Conservation (phyloP, 768 basidiomycete species). For the Psilocybe tampanensis region DNA sequence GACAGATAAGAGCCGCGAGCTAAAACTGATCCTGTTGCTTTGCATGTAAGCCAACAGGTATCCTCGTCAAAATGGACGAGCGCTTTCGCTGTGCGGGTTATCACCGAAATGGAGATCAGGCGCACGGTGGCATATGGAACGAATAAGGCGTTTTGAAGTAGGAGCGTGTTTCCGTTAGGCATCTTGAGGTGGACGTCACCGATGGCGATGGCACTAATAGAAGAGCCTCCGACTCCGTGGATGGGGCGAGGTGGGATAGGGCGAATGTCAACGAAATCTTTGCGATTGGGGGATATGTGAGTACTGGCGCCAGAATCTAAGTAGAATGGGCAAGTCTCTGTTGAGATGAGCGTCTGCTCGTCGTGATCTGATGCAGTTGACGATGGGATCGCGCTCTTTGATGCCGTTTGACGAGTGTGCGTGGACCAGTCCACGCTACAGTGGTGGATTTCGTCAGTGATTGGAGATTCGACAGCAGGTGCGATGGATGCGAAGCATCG, state of each 20-base stretch:
- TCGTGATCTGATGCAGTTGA: neutral
- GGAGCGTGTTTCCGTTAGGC: neutral
- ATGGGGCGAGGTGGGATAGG: constrained; percentile 23
- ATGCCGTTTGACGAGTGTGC: neutral
- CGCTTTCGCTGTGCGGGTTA: constrained; percentile 11
- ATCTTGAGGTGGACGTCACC: constrained; percentile 20
- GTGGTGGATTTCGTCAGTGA: neutral
- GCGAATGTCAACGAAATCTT: constrained; percentile 6
- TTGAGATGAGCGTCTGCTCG: neutral
- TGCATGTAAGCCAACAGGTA: constrained; percentile 8
- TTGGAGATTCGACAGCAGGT: no score
- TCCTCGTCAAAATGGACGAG: constrained; percentile 18
- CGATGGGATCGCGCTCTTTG: no score
- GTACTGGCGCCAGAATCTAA: neutral
- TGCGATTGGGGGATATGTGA: neutral
- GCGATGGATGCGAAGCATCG: neutral
- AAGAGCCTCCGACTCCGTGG: constrained; percentile 26
- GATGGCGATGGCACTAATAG: constrained; percentile 24
- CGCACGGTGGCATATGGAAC: neutral
- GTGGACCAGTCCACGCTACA: neutral
- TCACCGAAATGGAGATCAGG: constrained; percentile 18
- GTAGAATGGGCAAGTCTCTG: neutral
- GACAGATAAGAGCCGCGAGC: constrained; percentile 10
- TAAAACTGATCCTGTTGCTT: constrained; percentile 11
- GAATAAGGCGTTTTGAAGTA: neutral